phyloP scores from a whole-genome alignment of 768 basidiomycete species.

The Kwoniella sp. region DNA sequence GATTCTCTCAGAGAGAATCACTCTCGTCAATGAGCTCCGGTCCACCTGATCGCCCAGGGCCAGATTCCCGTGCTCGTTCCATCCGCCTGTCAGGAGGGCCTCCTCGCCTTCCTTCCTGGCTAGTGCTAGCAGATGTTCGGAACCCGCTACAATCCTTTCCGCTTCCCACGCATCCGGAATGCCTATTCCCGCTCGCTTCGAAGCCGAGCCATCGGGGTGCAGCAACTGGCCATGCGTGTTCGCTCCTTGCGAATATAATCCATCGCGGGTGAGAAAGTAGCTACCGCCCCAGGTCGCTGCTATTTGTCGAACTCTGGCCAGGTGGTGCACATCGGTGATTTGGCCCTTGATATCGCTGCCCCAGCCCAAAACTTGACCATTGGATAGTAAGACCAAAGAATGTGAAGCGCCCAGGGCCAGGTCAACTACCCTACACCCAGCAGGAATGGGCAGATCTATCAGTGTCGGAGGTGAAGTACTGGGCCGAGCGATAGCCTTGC shows the following conservation, averaged over 20 bases:
- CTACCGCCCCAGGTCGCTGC: conserved; percentile 36
- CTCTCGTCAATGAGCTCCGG: conserved; percentile 57
- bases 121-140: conserved; percentile 71
- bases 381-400: conserved; percentile 53
- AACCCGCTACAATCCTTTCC: conserved; percentile 63
- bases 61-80: conserved; percentile 97
- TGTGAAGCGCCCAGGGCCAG: conserved; percentile 59
- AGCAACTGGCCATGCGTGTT: conserved; percentile 43
- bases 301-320: conserved; percentile 4
- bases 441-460: conserved; percentile 54
- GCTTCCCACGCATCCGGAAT: conserved; percentile 9
- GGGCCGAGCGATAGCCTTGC: conserved; percentile 17
- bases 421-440: conserved; percentile 48
- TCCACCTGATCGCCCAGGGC: conserved; percentile 61
- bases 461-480: conserved; percentile 36
- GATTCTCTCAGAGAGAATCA: conserved; percentile 23
- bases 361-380: conserved; percentile 56
- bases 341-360: conserved; percentile 74
- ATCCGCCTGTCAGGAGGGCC: conserved; percentile 84
- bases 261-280: conserved; percentile 15
- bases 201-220: background rate
- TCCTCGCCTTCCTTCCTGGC: conserved; percentile 43
- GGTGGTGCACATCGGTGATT: conserved; percentile 50
- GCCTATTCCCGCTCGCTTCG: background rate
- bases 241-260: conserved; percentile 30